Conservation (phyloP, 2,329 filamentous ascomycete species). For the Epichloe sp. region DNA sequence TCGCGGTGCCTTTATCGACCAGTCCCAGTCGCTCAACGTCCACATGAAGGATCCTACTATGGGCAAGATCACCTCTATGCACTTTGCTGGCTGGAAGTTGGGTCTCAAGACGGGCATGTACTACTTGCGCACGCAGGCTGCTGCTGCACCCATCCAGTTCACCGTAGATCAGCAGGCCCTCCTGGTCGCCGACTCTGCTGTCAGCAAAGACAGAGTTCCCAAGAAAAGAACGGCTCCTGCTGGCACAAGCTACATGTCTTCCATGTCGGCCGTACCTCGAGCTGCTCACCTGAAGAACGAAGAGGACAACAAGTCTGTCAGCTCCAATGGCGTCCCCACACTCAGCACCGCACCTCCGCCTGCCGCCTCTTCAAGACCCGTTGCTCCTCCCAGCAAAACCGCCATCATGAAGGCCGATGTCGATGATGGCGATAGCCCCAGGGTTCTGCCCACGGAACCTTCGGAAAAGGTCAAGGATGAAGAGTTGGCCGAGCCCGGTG, state of each 20-base stretch:
- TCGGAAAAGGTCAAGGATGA: slow-evolving; percentile 47
- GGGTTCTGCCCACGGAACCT: slow-evolving; percentile 62
- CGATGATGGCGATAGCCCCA: slow-evolving; percentile 67
- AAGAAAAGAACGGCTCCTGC: slow-evolving; percentile 59
- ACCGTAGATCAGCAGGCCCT: slow-evolving; percentile 95
- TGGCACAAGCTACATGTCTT: slow-evolving; percentile 40
- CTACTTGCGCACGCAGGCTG: slow-evolving; percentile 96
- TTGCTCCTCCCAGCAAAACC: slow-evolving; percentile 46
- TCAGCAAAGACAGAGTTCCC: slow-evolving; percentile 47
- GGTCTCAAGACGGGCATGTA: slow-evolving; percentile 99
- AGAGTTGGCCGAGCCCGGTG: slow-evolving; percentile 45
- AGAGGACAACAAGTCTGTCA: slow-evolving; percentile 23
- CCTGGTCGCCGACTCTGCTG: slow-evolving; percentile 70
- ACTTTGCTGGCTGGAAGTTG: slow-evolving; percentile 98
- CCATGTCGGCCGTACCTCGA: slow-evolving; percentile 49
- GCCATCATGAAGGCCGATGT: slow-evolving; percentile 64
- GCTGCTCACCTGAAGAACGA: slow-evolving; percentile 52
- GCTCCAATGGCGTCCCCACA: slow-evolving; percentile 52
- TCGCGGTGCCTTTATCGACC: slow-evolving; percentile 95
- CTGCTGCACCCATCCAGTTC: slow-evolving; percentile 94
- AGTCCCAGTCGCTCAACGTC: slow-evolving; percentile 98
- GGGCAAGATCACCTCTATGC: slow-evolving; percentile 99
- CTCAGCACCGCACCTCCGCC: slow-evolving; percentile 55
- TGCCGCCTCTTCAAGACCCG: slow-evolving; percentile 24
- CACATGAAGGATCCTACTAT: slow-evolving; percentile 99